Evolutionary conservation across 176 grass and related monocot genomes (phyloP).

Genomic region (Musa troglodytarum): DNA sequence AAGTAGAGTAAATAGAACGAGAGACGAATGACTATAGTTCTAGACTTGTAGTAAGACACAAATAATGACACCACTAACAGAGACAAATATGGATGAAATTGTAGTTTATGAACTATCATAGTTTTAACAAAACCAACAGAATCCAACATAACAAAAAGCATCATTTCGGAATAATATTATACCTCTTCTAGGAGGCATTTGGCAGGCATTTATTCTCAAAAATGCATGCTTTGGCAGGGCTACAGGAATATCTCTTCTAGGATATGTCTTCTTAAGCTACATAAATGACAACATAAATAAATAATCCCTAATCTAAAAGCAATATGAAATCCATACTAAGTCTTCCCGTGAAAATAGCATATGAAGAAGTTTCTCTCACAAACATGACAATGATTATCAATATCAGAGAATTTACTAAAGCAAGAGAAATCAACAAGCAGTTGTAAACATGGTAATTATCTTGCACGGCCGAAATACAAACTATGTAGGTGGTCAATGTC

Average conservation of each 20-base stretch:
- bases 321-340: background rate
- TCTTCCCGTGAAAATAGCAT: background rate
- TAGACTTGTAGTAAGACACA: background rate
- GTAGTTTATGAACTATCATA: background rate
- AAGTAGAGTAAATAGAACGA: too few relatives aligned
- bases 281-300: slow-evolving; percentile 17
- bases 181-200: slow-evolving; percentile 91
- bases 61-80: background rate
- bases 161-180: slow-evolving; percentile 5
- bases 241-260: slow-evolving; percentile 53
- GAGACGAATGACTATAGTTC: too few relatives aligned
- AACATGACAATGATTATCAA: slow-evolving; percentile 13
- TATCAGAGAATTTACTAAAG: background rate
- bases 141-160: background rate
- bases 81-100: background rate
- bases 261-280: slow-evolving; percentile 74
- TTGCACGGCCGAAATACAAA: background rate
- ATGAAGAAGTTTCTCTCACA: background rate
- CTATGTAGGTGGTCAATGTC: background rate
- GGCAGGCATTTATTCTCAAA: slow-evolving; percentile 84
- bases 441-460: background rate
- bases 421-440: background rate
- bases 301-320: slow-evolving; percentile 6
- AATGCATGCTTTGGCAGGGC: slow-evolving; percentile 87
- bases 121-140: background rate